A percentile compares a stretch with the other conserved stretches of the same genome.
Evolutionary conservation across 176 grass and related monocot species (phyloP).

Genomic region (Oryza rufipogon): DNA sequence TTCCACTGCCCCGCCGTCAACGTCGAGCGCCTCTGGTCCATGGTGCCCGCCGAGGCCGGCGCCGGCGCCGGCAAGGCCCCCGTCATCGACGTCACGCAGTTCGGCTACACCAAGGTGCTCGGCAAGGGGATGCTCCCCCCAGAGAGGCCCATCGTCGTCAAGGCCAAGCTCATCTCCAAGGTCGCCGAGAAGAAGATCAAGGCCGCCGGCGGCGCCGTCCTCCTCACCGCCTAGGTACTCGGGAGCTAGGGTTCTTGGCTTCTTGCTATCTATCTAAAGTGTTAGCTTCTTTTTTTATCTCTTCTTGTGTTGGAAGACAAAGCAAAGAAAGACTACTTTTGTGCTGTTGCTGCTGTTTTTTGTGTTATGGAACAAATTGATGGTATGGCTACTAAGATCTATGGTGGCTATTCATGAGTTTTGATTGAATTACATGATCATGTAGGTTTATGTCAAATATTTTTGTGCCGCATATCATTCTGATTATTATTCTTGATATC

Average conservation of each 20-base stretch:
- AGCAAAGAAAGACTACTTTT: neutral
- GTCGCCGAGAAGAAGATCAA: constrained; percentile 81
- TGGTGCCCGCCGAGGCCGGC: constrained; percentile 46
- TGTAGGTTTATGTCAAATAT: neutral
- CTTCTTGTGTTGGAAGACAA: neutral
- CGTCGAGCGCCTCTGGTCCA: constrained; percentile 15
- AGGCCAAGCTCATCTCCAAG: constrained; percentile 34
- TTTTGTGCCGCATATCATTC: neutral
- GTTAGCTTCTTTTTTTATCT: constrained; percentile 1
- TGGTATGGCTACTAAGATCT: constrained; percentile 11
- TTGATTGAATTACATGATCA: neutral
- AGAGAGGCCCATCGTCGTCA: constrained; percentile 49
- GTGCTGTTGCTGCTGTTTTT: neutral
- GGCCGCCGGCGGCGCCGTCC: constrained; percentile 59
- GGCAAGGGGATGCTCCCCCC: constrained; percentile 57
- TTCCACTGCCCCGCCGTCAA: constrained; percentile 61
- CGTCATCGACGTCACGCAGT: constrained; percentile 56
- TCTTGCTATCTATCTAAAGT: neutral
- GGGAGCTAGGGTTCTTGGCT: neutral
- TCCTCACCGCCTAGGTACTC: constrained; percentile 51
- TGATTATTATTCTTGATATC: too few relatives aligned
- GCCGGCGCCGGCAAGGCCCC: constrained; percentile 38
- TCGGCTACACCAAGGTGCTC: constrained; percentile 69
- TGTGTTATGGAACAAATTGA: neutral
- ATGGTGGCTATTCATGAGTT: neutral